These are phyloP conservation scores for Postia placenta DNA, from an alignment of 768 basidiomycete genomes.

Conservation along the genomic window DNA sequence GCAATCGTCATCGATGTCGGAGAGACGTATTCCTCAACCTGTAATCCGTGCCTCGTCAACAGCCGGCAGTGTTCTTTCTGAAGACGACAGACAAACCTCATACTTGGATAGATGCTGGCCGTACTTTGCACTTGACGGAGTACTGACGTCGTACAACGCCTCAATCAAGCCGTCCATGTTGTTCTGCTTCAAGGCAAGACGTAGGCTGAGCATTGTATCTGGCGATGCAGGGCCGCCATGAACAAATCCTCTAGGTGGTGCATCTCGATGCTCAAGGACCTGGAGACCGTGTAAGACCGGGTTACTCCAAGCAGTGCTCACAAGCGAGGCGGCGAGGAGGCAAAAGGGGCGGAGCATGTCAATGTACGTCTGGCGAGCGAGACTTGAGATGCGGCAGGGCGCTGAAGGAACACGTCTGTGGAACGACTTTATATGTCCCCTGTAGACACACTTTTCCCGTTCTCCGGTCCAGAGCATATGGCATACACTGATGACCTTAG, in stretches of 20 bases:
- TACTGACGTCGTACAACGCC: slow-evolving; percentile 27
- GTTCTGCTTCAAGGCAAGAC: slow-evolving; percentile 29
- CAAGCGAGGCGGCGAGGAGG: slow-evolving; percentile 8
- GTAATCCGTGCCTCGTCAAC: neutral
- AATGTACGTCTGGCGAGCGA: no score
- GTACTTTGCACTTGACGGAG: slow-evolving; percentile 30
- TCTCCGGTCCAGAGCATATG: no score
- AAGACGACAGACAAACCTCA: slow-evolving; percentile 33
- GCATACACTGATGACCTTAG: no score
- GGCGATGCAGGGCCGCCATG: slow-evolving; percentile 23
- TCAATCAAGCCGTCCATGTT: slow-evolving; percentile 30
- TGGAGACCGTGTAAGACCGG: slow-evolving; percentile 10
- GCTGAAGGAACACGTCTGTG: no score
- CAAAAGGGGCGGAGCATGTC: no score
- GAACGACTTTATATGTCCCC: no score
- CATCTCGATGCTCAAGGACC: slow-evolving; percentile 21
- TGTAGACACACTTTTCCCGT: no score
- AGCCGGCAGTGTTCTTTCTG: no score
- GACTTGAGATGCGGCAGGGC: no score
- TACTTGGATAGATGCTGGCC: slow-evolving; percentile 33
- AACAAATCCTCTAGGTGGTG: slow-evolving; percentile 24
- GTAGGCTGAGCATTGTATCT: slow-evolving; percentile 28
- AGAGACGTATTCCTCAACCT: slow-evolving; percentile 11
- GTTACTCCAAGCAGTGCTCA: slow-evolving; percentile 12
- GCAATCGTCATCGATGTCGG: slow-evolving; percentile 16